These are phyloP conservation scores for Capillidium rhysosporum DNA, from an alignment of 371 early-diverging fungal species.

Conservation along the genomic window DNA sequence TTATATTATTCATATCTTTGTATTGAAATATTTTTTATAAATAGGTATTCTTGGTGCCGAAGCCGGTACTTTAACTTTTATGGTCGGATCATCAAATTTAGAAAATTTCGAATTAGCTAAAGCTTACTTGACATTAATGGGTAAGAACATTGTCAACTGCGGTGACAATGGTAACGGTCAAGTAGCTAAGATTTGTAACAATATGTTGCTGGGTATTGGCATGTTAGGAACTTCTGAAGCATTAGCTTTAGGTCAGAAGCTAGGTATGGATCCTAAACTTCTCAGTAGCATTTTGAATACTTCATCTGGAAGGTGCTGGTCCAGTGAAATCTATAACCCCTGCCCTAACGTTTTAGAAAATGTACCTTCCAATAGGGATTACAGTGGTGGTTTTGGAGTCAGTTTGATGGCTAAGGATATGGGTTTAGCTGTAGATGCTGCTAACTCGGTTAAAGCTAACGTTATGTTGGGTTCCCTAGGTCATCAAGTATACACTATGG, in stretches of 20 bases:
- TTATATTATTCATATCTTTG: not conserved
- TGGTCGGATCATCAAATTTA: constrained; percentile 66
- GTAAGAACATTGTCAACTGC: constrained; percentile 83
- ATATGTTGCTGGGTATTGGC: constrained; percentile 80
- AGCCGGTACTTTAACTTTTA: constrained; percentile 85
- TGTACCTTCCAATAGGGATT: constrained; percentile 68
- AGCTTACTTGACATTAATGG: constrained; percentile 60
- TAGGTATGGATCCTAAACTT: constrained; percentile 80
- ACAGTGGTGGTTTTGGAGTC: constrained; percentile 80
- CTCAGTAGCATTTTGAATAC: constrained; percentile 73
- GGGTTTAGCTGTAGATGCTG: constrained; percentile 74
- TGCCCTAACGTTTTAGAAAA: constrained; percentile 62
- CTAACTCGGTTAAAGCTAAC: constrained; percentile 44
- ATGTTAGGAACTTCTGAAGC: constrained; percentile 91
- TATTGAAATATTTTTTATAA: not conserved
- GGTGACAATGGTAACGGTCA: constrained; percentile 77
- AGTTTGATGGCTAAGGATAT: constrained; percentile 88
- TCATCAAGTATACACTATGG: constrained; percentile 52
- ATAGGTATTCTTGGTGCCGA: constrained; percentile 67
- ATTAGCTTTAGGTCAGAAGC: constrained; percentile 63
- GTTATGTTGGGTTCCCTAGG: constrained; percentile 56
- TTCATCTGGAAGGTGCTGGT: constrained; percentile 79
- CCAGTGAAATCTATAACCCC: constrained; percentile 82
- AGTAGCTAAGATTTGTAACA: constrained; percentile 93
- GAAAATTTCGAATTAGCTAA: constrained; percentile 41